These are phyloP conservation scores for Ceriops decandra DNA, from an alignment of 345 rosid genomes.

Conservation along the genomic window DNA sequence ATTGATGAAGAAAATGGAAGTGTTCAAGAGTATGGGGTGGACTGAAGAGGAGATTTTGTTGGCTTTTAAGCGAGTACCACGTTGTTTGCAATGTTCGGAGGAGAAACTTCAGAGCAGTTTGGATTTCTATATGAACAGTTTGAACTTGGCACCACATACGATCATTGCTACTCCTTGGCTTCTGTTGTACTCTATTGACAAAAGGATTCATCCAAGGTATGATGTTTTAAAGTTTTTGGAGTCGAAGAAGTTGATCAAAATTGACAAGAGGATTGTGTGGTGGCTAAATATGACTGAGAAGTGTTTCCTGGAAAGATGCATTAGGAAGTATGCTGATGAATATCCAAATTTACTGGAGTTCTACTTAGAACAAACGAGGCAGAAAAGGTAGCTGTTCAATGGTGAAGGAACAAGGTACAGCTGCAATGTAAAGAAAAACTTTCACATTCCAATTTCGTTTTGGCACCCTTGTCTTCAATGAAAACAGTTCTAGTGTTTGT, in stretches of 20 bases:
- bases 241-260: slow-evolving; percentile 25
- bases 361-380: slow-evolving; percentile 8
- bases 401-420: background rate
- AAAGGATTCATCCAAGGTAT: slow-evolving; percentile 24
- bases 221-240: slow-evolving; percentile 16
- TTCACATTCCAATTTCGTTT: background rate
- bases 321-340: slow-evolving; percentile 7
- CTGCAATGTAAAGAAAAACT: background rate
- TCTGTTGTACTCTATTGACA: slow-evolving; percentile 12
- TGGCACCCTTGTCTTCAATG: background rate
- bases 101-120: slow-evolving; percentile 9
- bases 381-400: background rate
- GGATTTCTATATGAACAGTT: slow-evolving; percentile 18
- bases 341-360: slow-evolving; percentile 26
- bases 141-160: slow-evolving; percentile 1
- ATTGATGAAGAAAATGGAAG: slow-evolving; percentile 20
- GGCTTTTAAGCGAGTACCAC: slow-evolving; percentile 11
- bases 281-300: slow-evolving; percentile 13
- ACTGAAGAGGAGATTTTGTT: slow-evolving; percentile 22
- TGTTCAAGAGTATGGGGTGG: slow-evolving; percentile 33
- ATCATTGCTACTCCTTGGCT: slow-evolving; percentile 15
- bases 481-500: too few species aligned
- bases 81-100: background rate
- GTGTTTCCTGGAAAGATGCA: slow-evolving; percentile 19
- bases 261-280: background rate